Conservation (phyloP, 371 early-diverging fungal species). For the Coemansia sp. region DNA sequence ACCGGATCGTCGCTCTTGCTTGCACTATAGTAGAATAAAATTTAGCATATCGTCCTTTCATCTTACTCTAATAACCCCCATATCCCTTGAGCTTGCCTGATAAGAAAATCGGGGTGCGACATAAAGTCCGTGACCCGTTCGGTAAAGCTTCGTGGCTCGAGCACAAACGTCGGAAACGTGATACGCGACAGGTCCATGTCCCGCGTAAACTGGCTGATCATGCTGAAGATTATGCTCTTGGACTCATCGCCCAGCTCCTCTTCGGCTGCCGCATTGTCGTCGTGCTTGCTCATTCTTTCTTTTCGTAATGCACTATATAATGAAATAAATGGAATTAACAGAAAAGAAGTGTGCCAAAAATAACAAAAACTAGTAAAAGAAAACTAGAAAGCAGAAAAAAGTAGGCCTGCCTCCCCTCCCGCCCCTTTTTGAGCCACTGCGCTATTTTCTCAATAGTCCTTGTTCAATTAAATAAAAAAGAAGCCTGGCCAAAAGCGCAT, state of each 20-base stretch:
- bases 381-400: too few relatives aligned
- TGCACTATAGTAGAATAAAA: background rate
- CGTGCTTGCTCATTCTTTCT: conserved; percentile 27
- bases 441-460: too few relatives aligned
- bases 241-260: conserved; percentile 89
- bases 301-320: too few relatives aligned
- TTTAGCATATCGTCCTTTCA: background rate
- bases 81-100: conserved; percentile 57
- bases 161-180: conserved; percentile 93
- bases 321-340: too few relatives aligned
- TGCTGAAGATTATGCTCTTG: conserved; percentile 76
- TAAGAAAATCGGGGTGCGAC: conserved; percentile 85
- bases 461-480: conserved; percentile 3
- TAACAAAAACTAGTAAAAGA: too few relatives aligned
- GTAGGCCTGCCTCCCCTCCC: too few relatives aligned
- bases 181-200: conserved; percentile 87
- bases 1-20: conserved; percentile 63
- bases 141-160: conserved; percentile 92
- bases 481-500: background rate
- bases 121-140: conserved; percentile 96
- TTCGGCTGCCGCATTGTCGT: conserved; percentile 30
- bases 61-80: background rate
- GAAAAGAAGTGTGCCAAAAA: too few relatives aligned
- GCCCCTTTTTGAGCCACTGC: too few relatives aligned
- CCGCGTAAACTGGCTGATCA: conserved; percentile 83